Conservation (phyloP, 257 asterid genomes). For the Nicotiana sylvestris region DNA sequence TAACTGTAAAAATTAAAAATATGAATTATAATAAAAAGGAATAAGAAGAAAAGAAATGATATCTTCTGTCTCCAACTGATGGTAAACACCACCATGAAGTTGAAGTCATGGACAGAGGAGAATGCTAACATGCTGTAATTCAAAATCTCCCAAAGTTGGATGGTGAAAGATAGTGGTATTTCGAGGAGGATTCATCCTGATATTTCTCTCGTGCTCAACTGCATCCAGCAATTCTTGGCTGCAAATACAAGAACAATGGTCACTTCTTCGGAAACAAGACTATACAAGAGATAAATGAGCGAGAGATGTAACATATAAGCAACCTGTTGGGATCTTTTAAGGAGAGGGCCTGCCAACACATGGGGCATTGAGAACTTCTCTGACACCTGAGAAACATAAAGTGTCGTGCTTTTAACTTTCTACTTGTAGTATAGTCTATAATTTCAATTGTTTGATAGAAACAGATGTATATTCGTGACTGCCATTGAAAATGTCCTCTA, state of each 20-base stretch:
- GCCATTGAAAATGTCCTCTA: no score
- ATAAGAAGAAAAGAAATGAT: no score
- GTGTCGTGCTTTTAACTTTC: no score
- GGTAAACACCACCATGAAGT: no score
- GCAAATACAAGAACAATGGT: conserved; percentile 17
- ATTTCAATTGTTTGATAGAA: no score
- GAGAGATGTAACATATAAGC: background rate
- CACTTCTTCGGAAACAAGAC: background rate
- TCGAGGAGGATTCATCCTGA: conserved; percentile 81
- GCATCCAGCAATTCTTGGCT: conserved; percentile 96
- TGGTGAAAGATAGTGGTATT: conserved; percentile 84
- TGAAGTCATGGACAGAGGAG: no score
- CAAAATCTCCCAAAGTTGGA: conserved; percentile 93
- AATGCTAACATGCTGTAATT: conserved; percentile 77
- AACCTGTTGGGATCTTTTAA: conserved; percentile 85
- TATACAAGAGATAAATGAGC: background rate
- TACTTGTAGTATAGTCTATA: no score
- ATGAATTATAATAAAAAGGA: no score
- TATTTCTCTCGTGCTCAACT: conserved; percentile 77
- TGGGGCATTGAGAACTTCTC: conserved; percentile 90
- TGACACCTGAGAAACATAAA: conserved; percentile 57
- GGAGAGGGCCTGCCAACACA: conserved; percentile 82
- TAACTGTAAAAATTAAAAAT: conserved; percentile 36
- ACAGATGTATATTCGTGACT: no score
- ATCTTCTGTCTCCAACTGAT: no score